Base-by-base conservation (phyloP, 2,329 filamentous ascomycete species). In the Aspergillaceae sp. region DNA sequence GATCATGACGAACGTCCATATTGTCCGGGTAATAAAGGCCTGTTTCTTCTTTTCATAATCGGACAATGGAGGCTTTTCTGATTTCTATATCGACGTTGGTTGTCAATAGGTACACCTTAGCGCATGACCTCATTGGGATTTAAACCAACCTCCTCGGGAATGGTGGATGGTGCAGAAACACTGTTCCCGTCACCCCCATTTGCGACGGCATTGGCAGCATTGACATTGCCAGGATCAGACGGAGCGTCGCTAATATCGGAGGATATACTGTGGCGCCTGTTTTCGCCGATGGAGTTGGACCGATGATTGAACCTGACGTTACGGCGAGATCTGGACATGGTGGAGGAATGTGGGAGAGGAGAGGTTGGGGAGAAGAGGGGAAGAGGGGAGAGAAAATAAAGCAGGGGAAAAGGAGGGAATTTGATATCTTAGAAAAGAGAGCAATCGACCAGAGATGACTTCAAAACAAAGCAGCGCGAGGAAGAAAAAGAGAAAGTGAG, bases 1-100 rank as follows among this genome's bases (percentile, higher is more conserved):
- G 59, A 98, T 94, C 92, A 98, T 98, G 71, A 95, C 84, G 54
- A 98, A 84, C 3, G 88, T 96, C 92, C 92, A 98, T 76, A 96
- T 88, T 45, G 91, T 91, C 61, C 92, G 84, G 35, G 89, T 94
- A 62, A 96, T 86, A 74, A 98, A 97, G 67, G 92, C 95, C 68
- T 89, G 85, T 74, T 94, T 96, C 72, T 98, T 98, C 80, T 97
- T 97, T 65, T 97, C 89, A 67, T 94, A 96, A 51, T 96, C 92
- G 56, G 80, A 78, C 48, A 72, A 65, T 46, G 63, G 63, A 44
- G 66, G 62, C 41, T 59, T 56, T 44, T 72, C 65, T 42, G 65
- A 51, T 58, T 51, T 47, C 48, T 44, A 48, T 6, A 46, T 37
- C 5, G 32, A 7, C 8, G 34, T 47, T 36, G 50, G 33, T 52